A percentile compares a stretch with the other conserved stretches of the same genome.
Evolutionary conservation across 2,329 filamentous ascomycete genomes (phyloP).

Genomic region (Herpotrichia juniperi): DNA sequence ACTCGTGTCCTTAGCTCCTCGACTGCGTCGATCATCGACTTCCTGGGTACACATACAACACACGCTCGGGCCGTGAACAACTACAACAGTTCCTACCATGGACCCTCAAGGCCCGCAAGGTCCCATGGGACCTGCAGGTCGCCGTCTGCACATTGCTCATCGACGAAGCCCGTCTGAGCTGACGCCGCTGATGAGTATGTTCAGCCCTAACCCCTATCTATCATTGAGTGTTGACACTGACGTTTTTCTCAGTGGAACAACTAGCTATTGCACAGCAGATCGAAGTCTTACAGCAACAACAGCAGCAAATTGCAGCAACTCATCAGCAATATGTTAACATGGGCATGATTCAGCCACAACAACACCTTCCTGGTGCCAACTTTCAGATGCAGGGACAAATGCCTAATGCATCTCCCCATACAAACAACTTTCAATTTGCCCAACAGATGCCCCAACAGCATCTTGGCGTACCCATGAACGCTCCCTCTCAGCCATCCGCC

Average conservation of each 20-base stretch:
- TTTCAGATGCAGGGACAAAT: constrained; percentile 71
- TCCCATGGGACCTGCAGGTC: constrained; percentile 74
- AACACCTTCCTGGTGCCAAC: constrained; percentile 69
- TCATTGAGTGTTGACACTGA: constrained; percentile 27
- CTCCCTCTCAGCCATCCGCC: constrained; percentile 77
- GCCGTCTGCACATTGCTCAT: constrained; percentile 95
- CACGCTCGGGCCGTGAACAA: constrained; percentile 29
- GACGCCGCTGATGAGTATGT: constrained; percentile 97
- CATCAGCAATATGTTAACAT: constrained; percentile 98
- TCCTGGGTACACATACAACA: constrained; percentile 25
- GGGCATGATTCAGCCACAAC: constrained; percentile 89
- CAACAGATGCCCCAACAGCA: constrained; percentile 63
- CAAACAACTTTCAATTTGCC: constrained; percentile 86
- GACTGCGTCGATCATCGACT: constrained; percentile 29
- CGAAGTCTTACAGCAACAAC: constrained; percentile 94
- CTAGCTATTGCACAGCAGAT: constrained; percentile 98
- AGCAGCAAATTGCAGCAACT: constrained; percentile 94
- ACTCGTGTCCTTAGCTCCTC: constrained; percentile 27
- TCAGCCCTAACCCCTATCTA: constrained; percentile 11
- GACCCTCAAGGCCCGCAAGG: constrained; percentile 60
- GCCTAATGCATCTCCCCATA: constrained; percentile 76
- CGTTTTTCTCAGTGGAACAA: constrained; percentile 78
- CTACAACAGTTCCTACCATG: constrained; percentile 41
- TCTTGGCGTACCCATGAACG: constrained; percentile 73
- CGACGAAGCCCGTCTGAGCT: constrained; percentile 96